Base-by-base conservation (phyloP, 495 filamentous ascomycete genomes). In the Tuber umbilicatum region DNA sequence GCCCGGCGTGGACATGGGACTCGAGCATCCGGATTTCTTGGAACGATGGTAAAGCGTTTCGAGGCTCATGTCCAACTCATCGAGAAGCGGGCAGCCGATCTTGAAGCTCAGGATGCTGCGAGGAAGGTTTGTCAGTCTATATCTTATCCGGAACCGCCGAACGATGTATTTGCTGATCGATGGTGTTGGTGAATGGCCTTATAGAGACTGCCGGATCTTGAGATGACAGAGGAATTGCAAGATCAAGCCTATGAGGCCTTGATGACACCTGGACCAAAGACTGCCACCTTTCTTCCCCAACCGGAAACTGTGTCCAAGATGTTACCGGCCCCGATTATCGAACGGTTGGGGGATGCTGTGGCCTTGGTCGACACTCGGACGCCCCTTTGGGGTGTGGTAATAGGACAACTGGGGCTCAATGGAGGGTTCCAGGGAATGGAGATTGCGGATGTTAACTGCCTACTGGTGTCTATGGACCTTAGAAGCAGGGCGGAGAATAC, bases 21-120 rank as follows among this genome's bases (percentile, higher is more conserved):
- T 45, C 73, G 76, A 69, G 69, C 72, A 64, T 70, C 79, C 19
- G 74, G 77, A 17, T 74, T 81, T 64, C 47, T 74, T 6, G 50
- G 67, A 47, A 69, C 72, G 27, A 74, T 82, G 27, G 73, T 82
- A 55, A 76, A 74, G 42, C 71, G 74, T 27, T 69, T 82, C 35
- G 81, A 82, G 81, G 71, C 73, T 17, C 81, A 82, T 72, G 81
- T 82, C 43, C 81, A 82, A 71, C 70, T 73, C 45, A 78, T 82
- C 70, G 81, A 82, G 69, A 77, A 70, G 50, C 70, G 42, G 38
- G 80, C 80, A 47, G 50, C 70, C n/a, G 81, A 82, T 64, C 40
- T 70, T 47, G n/a, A 80, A 21, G 73, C 76, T 31, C 73, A 69
- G 45, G 78, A 81, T 41, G 75, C 73, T 35, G 71, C 75, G 31